Evolutionary conservation across 2,329 filamentous ascomycete genomes (phyloP), one percentile per base, ranked within the genome.

Genomic region (Cladosporium sp.): DNA sequence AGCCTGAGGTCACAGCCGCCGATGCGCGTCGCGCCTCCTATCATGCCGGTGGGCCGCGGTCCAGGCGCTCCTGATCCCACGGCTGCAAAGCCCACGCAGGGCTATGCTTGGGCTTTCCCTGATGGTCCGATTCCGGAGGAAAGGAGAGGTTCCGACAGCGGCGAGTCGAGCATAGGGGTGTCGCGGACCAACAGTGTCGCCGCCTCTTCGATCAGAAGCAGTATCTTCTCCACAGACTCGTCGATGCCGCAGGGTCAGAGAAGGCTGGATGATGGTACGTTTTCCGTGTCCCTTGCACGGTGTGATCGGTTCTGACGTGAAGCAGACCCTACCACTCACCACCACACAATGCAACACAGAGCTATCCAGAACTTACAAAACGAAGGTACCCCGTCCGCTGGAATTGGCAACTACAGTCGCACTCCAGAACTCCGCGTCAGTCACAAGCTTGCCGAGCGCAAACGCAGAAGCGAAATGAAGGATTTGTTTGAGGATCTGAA

Each of bases 401-500:
- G 82, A 9, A 77, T 80, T 19, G 86, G 89, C 58, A 89, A 88
- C 2, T 93, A 93, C 68, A 91, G 87, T 61, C 77, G 88, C 38
- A 93, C 88, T 0, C 88, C 88, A 0, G 88, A 93, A 68, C 75
- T 93, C 37, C 81, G 88, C 18, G 81, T 92, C 45, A 92, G 87
- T 64, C 88, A 93, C 71, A 93, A 93, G 69, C 79, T 93, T 52
- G 88, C 88, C 0, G 88, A 93, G 70, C 79, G 88, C 35, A 93
- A 93, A 72, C 80, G 88, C 37, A 77, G 88, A 56, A 91, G 87
- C 8, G 88, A 93, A 66, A 93, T 93, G 88, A 93, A 93, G 72
- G 85, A 88, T 63, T 72, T 93, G 0, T 93, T 93, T 64, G 88
- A 93, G 59, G 85, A 89, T 61, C 73, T 93, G 8, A 82, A 89